phyloP scores from a whole-genome alignment of 2,329 filamentous ascomycete species.

The Drechslerella dactyloides region DNA sequence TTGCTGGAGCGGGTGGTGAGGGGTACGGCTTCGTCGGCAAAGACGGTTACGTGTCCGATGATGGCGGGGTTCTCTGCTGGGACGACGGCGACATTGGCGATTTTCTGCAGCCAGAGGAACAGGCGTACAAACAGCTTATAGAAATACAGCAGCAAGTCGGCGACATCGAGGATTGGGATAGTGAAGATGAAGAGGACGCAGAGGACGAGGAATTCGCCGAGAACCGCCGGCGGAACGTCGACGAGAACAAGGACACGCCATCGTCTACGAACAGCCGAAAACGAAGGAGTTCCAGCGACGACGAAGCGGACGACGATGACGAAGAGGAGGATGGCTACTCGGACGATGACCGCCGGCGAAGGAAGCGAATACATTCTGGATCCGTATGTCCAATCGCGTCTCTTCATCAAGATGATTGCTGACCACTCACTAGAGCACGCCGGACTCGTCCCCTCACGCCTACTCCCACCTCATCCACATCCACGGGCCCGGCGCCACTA shows the following conservation, averaged over 20 bases:
- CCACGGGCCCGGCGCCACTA: constrained; percentile 51
- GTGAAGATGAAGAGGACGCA: constrained; percentile 66
- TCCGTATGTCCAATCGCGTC: constrained; percentile 25
- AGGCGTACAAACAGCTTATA: constrained; percentile 82
- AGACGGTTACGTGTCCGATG: constrained; percentile 24
- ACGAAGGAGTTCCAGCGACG: constrained; percentile 76
- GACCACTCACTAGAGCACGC: constrained; percentile 27
- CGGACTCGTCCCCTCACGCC: constrained; percentile 59
- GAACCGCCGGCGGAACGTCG: constrained; percentile 55
- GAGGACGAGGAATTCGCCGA: constrained; percentile 56
- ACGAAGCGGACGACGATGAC: constrained; percentile 73
- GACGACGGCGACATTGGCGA: constrained; percentile 96
- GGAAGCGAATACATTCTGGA: constrained; percentile 61
- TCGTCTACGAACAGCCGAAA: constrained; percentile 63
- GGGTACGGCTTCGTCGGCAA: constrained; percentile 35
- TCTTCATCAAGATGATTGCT: constrained; percentile 5
- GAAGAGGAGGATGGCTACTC: constrained; percentile 71
- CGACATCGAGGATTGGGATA: constrained; percentile 68
- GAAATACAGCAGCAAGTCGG: constrained; percentile 92
- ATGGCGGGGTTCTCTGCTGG: constrained; percentile 80
- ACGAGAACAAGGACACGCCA: constrained; percentile 56
- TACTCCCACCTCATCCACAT: constrained; percentile 58
- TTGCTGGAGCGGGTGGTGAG: constrained; percentile 66
- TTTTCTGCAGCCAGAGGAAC: constrained; percentile 73
- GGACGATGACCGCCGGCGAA: constrained; percentile 79